Conservation (phyloP, 371 early-diverging fungal genomes). For the Circinella umbellata region DNA sequence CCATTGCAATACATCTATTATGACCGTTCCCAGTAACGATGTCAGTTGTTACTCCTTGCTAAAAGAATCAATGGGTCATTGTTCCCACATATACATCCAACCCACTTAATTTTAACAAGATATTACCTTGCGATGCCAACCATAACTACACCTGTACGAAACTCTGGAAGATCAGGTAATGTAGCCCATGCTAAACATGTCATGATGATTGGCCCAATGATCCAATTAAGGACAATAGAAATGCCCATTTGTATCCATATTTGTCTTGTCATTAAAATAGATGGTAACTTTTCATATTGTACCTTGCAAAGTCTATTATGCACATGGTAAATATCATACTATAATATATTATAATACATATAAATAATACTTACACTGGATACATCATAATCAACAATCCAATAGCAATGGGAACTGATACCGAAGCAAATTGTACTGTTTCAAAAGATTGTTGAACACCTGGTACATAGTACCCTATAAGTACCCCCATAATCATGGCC, state of each 20-base stretch:
- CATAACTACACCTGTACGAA: constrained; percentile 76
- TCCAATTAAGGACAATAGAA: constrained; percentile 71
- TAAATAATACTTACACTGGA: constrained; percentile 47
- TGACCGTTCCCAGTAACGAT: too few species aligned
- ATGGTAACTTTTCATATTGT: constrained; percentile 58
- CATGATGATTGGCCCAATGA: constrained; percentile 76
- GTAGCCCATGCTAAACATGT: constrained; percentile 75
- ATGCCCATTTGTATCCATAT: constrained; percentile 55
- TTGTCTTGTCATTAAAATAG: constrained; percentile 37
- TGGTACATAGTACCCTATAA: constrained; percentile 72
- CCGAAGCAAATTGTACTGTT: constrained; percentile 63
- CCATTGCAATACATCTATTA: constrained; percentile 80
- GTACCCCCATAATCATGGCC: constrained; percentile 71
- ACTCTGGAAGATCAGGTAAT: constrained; percentile 70
- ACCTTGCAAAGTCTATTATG: constrained; percentile 58
- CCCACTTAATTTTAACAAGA: too few species aligned
- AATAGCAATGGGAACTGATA: constrained; percentile 71
- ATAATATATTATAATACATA: too few species aligned
- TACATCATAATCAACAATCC: constrained; percentile 78
- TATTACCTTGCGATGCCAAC: constrained; percentile 65
- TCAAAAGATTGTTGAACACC: constrained; percentile 56
- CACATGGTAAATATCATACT: too few species aligned
- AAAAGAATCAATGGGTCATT: too few species aligned
- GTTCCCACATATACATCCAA: too few species aligned
- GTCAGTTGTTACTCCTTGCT: too few species aligned